phyloP scores from a whole-genome alignment of 202 grass and related monocot species.

The Zizania palustris region DNA sequence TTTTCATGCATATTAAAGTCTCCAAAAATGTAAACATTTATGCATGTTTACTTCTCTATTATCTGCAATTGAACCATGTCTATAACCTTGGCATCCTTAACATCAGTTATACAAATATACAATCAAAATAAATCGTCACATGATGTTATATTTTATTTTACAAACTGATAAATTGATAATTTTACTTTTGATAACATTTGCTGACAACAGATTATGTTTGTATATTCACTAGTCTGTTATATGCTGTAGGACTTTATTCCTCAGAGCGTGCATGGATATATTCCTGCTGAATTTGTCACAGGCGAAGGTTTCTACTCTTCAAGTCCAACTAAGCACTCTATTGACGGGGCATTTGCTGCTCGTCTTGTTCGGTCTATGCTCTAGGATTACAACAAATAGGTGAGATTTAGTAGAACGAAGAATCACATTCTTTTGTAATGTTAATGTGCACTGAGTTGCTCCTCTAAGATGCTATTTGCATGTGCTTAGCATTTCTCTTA shows the following conservation, averaged over 20 bases:
- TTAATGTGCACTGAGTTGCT: background rate
- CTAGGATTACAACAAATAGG: slow-evolving; percentile 42
- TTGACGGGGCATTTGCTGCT: slow-evolving; percentile 92
- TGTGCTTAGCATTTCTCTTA: slow-evolving; percentile 12
- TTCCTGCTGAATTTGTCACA: slow-evolving; percentile 80
- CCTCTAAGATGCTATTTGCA: slow-evolving; percentile 17
- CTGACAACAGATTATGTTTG: background rate
- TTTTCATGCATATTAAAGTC: slow-evolving; percentile 2
- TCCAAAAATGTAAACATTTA: slow-evolving; percentile 5
- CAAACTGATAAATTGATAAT: background rate
- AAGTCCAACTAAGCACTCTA: slow-evolving; percentile 78
- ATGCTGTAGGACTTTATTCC: slow-evolving; percentile 66
- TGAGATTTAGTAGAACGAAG: slow-evolving; percentile 36
- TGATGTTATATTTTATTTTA: background rate
- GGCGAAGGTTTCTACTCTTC: slow-evolving; percentile 86
- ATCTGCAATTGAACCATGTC: slow-evolving; percentile 3
- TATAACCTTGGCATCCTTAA: slow-evolving; percentile 9
- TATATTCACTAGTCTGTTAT: slow-evolving; percentile 39
- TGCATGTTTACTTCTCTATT: slow-evolving; percentile 24
- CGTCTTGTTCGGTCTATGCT: slow-evolving; percentile 57
- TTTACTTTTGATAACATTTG: slow-evolving; percentile 2
- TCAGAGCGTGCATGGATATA: slow-evolving; percentile 62
- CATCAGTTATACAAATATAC: background rate
- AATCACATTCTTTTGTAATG: slow-evolving; percentile 9
- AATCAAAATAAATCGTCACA: background rate